phyloP scores from a whole-genome alignment of 371 early-diverging fungal genomes.

The Mortierella polycephala region DNA sequence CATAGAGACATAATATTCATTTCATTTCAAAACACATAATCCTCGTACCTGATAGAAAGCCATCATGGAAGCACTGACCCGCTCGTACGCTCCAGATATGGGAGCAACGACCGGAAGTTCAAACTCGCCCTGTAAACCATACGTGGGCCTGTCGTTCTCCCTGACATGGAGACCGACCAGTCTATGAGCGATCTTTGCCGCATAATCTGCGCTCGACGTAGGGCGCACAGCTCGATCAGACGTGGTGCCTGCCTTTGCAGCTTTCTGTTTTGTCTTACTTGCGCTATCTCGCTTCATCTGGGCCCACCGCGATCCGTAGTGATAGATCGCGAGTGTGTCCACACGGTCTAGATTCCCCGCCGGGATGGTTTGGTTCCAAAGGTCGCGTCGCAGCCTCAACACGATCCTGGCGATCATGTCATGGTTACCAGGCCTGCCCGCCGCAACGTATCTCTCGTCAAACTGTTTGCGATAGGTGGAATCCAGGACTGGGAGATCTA shows the following conservation, averaged over 20 bases:
- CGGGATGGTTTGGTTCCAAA: constrained; percentile 6
- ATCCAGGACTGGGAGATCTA: constrained; percentile 6
- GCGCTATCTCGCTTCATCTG: background rate
- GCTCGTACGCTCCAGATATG: background rate
- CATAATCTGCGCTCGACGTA: background rate
- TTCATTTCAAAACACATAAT: background rate
- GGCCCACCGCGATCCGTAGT: constrained; percentile 9
- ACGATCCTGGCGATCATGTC: constrained; percentile 24
- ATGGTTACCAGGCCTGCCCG: background rate
- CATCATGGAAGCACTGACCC: constrained; percentile 13
- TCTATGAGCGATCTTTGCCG: background rate
- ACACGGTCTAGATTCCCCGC: constrained; percentile 1
- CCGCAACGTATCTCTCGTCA: background rate
- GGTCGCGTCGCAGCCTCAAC: constrained; percentile 10
- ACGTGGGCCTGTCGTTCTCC: constrained; percentile 1
- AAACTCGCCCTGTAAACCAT: constrained; percentile 22
- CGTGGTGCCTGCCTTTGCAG: background rate
- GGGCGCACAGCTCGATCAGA: background rate
- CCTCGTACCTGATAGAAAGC: constrained; percentile 18
- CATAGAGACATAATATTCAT: background rate
- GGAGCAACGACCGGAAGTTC: constrained; percentile 11
- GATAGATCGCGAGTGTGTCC: background rate
- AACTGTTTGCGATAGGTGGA: background rate
- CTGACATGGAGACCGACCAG: constrained; percentile 15
- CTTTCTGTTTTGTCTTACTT: background rate